phyloP scores from a whole-genome alignment of 2,329 filamentous ascomycete genomes.

The Fusarium liriodendri region DNA sequence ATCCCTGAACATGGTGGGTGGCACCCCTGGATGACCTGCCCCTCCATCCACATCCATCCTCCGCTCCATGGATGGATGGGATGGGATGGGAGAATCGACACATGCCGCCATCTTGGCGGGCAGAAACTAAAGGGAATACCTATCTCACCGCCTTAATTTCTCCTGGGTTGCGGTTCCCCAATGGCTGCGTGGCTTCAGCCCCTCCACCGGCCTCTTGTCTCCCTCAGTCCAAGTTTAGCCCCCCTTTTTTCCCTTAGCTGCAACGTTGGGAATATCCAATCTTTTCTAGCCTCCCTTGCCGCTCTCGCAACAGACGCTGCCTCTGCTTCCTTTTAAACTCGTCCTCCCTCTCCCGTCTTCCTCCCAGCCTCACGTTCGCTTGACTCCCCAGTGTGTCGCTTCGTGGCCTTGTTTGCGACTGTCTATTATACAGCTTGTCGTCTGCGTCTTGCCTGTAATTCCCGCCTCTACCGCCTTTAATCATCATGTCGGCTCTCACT shows the following conservation, averaged over 20 bases:
- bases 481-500: conserved; percentile 42
- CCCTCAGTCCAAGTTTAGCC: conserved; percentile 17
- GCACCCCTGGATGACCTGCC: conserved; percentile 3
- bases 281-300: conserved; percentile 37
- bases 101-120: conserved; percentile 31
- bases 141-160: conserved; percentile 47
- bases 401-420: conserved; percentile 38
- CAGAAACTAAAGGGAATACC: conserved; percentile 37
- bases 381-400: conserved; percentile 37
- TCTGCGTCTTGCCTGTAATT: conserved; percentile 22
- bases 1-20: conserved; percentile 30
- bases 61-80: background rate
- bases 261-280: conserved; percentile 36
- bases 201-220: conserved; percentile 25
- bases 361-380: conserved; percentile 31
- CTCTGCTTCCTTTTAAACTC: conserved; percentile 38
- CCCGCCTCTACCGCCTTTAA: conserved; percentile 24
- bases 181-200: conserved; percentile 39
- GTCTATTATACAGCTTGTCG: conserved; percentile 31
- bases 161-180: conserved; percentile 25
- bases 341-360: conserved; percentile 18
- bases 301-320: conserved; percentile 10
- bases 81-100: conserved; percentile 19
- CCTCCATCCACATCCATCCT: conserved; percentile 12
- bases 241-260: conserved; percentile 35